Base-by-base conservation (phyloP, 2,329 filamentous ascomycete genomes). In the Arthrobotrys entomopaga region DNA sequence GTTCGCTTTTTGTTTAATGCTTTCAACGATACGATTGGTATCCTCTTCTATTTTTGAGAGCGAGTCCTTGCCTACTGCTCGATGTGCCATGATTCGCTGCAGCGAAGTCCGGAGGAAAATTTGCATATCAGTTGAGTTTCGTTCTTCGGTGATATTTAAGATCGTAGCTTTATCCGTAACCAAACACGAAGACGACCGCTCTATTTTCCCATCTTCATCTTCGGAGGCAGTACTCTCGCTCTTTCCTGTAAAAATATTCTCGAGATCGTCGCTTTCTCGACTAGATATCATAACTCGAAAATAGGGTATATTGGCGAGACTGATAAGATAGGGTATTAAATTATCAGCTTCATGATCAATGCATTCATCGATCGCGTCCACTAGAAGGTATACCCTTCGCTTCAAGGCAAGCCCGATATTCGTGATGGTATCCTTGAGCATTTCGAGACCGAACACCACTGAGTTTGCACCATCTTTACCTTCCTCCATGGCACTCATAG, bases 301-400 rank as follows among this genome's bases (percentile, higher is more conserved):
- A 11, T 53, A 54, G 4, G 24, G 11, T 1, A 57, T 34, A 16
- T 48, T n/a, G 2, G 60, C 52, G 5, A 74, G 52, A 40, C 60
- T 49, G n/a, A 57, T 58, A 8, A 74, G 58, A 42, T 52, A 66
- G 3, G 57, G 63, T 8, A 74, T 54, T 4, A 66, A 34, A 0
- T 29, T 29, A 19, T 74, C 57, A 2, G 5, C 34, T 42, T 74
- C 70, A n/a, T 63, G 43, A 20, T 74, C 70, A 10, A 67, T 49
- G 43, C 70, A 74, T 22, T 74, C 70, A 34, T 74, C 70, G 26
- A 74, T 58, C 16, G 54, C 70, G 19, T 74, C 70, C 6, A 74
- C 34, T 1, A 74, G 48, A 3, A 74, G 8, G 15, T 74, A 74
- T 26, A 74, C 58, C 16, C 63, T 61, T 46, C 54, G 54, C 5